These are phyloP conservation scores for Huntiella omanensis DNA, from an alignment of 2,329 filamentous ascomycete species.

Conservation along the genomic window DNA sequence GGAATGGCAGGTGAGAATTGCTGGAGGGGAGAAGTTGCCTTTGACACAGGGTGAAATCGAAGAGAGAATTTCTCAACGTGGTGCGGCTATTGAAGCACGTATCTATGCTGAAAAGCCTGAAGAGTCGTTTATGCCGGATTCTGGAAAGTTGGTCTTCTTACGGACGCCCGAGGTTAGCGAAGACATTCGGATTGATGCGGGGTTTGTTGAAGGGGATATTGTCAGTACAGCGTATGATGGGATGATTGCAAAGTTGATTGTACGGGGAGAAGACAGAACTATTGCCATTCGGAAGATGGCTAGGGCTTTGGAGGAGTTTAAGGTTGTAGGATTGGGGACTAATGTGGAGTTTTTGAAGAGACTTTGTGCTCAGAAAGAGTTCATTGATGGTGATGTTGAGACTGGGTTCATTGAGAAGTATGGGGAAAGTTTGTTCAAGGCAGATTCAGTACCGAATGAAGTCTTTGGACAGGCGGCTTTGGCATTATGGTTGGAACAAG, in stretches of 20 bases:
- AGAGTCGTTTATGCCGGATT: slow-evolving; percentile 84
- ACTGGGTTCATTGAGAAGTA: slow-evolving; percentile 94
- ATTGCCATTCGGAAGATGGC: slow-evolving; percentile 69
- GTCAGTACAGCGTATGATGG: slow-evolving; percentile 93
- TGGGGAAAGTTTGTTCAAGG: slow-evolving; percentile 56
- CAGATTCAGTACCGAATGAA: slow-evolving; percentile 43
- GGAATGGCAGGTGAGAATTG: slow-evolving; percentile 81
- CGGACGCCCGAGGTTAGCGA: slow-evolving; percentile 49
- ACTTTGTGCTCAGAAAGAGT: slow-evolving; percentile 62
- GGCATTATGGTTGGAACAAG: slow-evolving; percentile 17
- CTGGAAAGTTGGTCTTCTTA: slow-evolving; percentile 70
- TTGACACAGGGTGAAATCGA: slow-evolving; percentile 47
- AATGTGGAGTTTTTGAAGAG: slow-evolving; percentile 95
- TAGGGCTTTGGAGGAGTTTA: slow-evolving; percentile 66
- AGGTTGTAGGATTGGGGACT: slow-evolving; percentile 80
- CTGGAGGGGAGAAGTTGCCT: slow-evolving; percentile 36
- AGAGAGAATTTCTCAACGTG: slow-evolving; percentile 50
- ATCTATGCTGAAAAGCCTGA: slow-evolving; percentile 95
- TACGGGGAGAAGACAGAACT: slow-evolving; percentile 59
- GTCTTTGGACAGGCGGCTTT: slow-evolving; percentile 74
- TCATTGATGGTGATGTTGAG: slow-evolving; percentile 75
- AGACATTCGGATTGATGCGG: slow-evolving; percentile 78
- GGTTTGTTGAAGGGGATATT: slow-evolving; percentile 78
- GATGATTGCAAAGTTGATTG: slow-evolving; percentile 97
- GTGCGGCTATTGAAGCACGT: slow-evolving; percentile 83